These are phyloP conservation scores for Colletotrichum orbiculare DNA, from an alignment of 2,329 filamentous ascomycete species.

Conservation along the genomic window DNA sequence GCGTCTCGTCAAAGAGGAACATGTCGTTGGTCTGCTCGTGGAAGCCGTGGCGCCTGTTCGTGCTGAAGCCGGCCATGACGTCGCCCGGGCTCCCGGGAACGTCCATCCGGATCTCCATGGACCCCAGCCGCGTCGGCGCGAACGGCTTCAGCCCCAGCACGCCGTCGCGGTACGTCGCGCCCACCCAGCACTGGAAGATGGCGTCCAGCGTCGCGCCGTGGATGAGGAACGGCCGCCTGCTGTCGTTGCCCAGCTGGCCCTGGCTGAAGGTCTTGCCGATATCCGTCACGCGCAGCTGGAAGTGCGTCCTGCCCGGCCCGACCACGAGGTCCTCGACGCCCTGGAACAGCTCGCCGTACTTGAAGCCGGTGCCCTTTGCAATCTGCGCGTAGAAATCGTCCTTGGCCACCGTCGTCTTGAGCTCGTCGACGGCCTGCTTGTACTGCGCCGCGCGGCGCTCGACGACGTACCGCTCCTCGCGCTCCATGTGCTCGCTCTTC, in stretches of 20 bases:
- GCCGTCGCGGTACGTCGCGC: neutral
- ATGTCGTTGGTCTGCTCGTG: slow-evolving; percentile 3
- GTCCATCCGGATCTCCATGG: neutral
- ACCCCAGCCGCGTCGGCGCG: slow-evolving; percentile 5
- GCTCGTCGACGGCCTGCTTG: neutral
- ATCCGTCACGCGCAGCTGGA: neutral
- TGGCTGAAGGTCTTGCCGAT: slow-evolving; percentile 6
- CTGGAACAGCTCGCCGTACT: slow-evolving; percentile 6
- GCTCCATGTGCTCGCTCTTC: slow-evolving; percentile 11
- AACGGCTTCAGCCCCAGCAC: neutral
- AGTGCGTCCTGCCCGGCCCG: slow-evolving; percentile 6
- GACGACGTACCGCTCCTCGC: slow-evolving; percentile 1
- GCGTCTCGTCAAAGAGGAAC: slow-evolving; percentile 3
- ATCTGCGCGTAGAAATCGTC: slow-evolving; percentile 9
- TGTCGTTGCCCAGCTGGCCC: neutral
- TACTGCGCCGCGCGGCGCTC: slow-evolving; percentile 1
- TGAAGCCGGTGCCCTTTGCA: neutral
- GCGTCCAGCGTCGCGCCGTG: slow-evolving; percentile 4
- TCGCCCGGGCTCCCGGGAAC: neutral
- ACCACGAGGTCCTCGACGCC: slow-evolving; percentile 1
- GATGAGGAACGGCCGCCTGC: slow-evolving; percentile 6
- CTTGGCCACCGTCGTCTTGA: neutral
- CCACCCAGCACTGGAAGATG: neutral
- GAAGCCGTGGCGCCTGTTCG: neutral
- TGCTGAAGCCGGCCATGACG: neutral